phyloP scores from a whole-genome alignment of 1,284 basidiomycete genomes.

The Cryptococcus jaspeensis region DNA sequence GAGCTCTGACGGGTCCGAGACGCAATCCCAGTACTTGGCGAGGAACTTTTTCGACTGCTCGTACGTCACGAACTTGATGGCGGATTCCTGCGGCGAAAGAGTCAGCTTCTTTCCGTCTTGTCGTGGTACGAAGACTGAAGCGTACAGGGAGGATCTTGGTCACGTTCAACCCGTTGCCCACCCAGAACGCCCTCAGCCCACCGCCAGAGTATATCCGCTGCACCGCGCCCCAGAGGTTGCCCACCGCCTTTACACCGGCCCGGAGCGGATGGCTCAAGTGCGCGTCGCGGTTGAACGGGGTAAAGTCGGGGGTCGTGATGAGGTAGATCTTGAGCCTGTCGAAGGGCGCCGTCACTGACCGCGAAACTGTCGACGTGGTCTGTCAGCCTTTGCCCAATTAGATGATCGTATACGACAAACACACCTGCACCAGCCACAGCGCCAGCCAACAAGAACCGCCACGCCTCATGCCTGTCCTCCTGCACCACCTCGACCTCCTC shows the following conservation, averaged over 20 bases:
- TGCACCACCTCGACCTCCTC: slow-evolving; percentile 64
- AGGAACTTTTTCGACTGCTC: slow-evolving; percentile 94
- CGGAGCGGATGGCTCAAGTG: slow-evolving; percentile 40
- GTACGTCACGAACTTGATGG: slow-evolving; percentile 97
- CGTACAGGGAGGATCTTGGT: slow-evolving; percentile 83
- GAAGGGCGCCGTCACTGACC: slow-evolving; percentile 95
- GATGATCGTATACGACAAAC: slow-evolving; percentile 24
- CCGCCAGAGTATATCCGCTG: slow-evolving; percentile 77
- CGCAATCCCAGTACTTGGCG: slow-evolving; percentile 85
- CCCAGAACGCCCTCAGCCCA: slow-evolving; percentile 88
- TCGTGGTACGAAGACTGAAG: neutral
- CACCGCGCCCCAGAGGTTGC: slow-evolving; percentile 70
- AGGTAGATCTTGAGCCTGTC: slow-evolving; percentile 96
- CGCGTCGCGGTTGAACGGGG: slow-evolving; percentile 19
- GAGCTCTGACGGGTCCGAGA: slow-evolving; percentile 85
- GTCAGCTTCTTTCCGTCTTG: neutral
- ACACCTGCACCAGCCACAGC: slow-evolving; percentile 89
- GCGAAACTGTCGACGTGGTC: slow-evolving; percentile 64
- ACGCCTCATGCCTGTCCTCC: slow-evolving; percentile 68
- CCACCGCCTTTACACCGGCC: slow-evolving; percentile 56
- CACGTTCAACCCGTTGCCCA: slow-evolving; percentile 58
- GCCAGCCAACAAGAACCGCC: slow-evolving; percentile 89
- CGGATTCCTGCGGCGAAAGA: slow-evolving; percentile 65
- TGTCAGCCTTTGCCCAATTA: neutral
- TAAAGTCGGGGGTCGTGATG: slow-evolving; percentile 65